Percentiles rank a stretch among this genome's conserved stretches.
These are phyloP conservation scores for Cladosporium sp. DNA, from an alignment of 2,329 filamentous ascomycete genomes.

Conservation along the genomic window DNA sequence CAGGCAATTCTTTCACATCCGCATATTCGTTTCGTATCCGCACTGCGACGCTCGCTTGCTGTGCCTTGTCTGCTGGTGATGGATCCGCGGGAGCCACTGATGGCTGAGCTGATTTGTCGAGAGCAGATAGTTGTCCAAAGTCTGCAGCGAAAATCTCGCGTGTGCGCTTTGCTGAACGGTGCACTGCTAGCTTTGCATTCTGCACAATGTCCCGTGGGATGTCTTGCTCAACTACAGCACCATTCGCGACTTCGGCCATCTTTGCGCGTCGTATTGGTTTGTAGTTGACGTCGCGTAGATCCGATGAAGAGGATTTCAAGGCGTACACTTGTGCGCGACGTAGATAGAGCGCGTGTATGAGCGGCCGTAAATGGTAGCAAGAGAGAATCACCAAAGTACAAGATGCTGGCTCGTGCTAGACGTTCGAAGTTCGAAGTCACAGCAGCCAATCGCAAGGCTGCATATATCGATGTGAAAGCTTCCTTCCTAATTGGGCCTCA, in stretches of 20 bases:
- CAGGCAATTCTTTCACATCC: slow-evolving; percentile 70
- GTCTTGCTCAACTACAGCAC: background rate
- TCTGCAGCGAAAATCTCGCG: slow-evolving; percentile 52
- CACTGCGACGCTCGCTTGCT: slow-evolving; percentile 47
- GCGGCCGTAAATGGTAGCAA: background rate
- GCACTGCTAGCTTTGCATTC: slow-evolving; percentile 27
- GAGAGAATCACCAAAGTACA: background rate
- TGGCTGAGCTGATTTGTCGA: slow-evolving; percentile 38
- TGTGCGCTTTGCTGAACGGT: slow-evolving; percentile 50
- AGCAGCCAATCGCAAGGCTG: background rate
- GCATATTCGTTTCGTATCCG: slow-evolving; percentile 72
- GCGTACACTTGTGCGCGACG: background rate
- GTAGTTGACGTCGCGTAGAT: background rate
- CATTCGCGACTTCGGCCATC: slow-evolving; percentile 6
- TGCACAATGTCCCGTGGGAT: slow-evolving; percentile 6
- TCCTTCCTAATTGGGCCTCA: background rate
- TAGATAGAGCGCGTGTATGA: background rate
- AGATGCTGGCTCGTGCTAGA: background rate
- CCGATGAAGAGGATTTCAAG: background rate
- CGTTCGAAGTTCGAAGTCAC: background rate
- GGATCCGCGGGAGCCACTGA: slow-evolving; percentile 43
- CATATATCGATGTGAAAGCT: background rate
- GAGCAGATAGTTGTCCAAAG: slow-evolving; percentile 41
- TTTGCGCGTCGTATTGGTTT: background rate
- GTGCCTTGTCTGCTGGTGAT: slow-evolving; percentile 40